phyloP scores from a whole-genome alignment of 495 filamentous ascomycete genomes.

The Corynascus novoguineensis region DNA sequence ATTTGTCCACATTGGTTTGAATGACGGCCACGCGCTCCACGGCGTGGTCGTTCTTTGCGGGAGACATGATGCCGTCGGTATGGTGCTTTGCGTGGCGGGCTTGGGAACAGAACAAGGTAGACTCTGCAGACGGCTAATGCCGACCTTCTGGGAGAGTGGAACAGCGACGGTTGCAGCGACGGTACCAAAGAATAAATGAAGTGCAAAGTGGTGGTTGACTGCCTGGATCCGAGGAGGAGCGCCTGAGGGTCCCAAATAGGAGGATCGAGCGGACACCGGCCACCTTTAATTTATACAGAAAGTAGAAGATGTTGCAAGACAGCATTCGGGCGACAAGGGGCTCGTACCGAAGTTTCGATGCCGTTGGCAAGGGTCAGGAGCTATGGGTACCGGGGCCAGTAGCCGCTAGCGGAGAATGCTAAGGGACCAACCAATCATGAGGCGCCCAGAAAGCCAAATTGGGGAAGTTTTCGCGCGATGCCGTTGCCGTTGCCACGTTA shows the following conservation, averaged over 20 bases:
- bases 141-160: too few species aligned
- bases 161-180: too few species aligned
- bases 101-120: too few species aligned
- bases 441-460: neutral
- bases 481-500: neutral
- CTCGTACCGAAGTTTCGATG: neutral
- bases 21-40: neutral
- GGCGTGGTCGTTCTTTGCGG: neutral
- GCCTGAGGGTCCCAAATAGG: neutral
- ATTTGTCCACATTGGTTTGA: neutral
- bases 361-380: neutral
- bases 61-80: neutral
- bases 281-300: constrained; percentile 3
- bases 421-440: neutral
- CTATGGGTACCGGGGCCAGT: neutral
- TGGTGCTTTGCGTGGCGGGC: neutral
- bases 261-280: neutral
- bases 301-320: too few species aligned
- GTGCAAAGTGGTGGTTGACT: neutral
- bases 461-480: too few species aligned
- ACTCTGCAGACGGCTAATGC: too few species aligned
- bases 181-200: neutral
- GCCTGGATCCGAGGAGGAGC: neutral
- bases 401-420: neutral
- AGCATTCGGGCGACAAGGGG: too few species aligned